A percentile compares a stretch with the other conserved stretches of the same genome.
Conservation (phyloP, 768 basidiomycete species). For the Solioccasus polychromus region DNA sequence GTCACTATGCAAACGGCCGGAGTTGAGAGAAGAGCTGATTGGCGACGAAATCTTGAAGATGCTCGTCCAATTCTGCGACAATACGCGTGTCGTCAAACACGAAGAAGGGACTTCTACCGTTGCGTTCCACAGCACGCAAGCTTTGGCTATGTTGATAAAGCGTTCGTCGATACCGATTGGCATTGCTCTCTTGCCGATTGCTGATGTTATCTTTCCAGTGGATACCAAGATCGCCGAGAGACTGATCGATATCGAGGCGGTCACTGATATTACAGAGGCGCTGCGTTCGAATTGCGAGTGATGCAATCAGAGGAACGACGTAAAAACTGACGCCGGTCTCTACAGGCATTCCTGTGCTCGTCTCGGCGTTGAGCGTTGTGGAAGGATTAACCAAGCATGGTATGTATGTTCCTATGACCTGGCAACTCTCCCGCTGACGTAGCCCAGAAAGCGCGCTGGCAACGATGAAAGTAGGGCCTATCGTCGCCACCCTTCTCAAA, state of each 20-base stretch:
- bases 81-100: neutral
- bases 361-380: constrained; percentile 21
- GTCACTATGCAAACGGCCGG: constrained; percentile 22
- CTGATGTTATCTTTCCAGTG: constrained; percentile 11
- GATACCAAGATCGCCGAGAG: constrained; percentile 7
- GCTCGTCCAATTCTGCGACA: constrained; percentile 21
- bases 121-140: constrained; percentile 25
- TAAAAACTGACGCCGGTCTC: constrained; percentile 1
- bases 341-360: constrained; percentile 19
- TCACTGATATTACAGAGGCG: constrained; percentile 17
- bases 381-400: constrained; percentile 15
- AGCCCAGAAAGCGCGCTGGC: constrained; percentile 4
- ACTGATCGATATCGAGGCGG: constrained; percentile 15
- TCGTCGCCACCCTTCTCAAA: constrained; percentile 17
- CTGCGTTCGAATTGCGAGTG: constrained; percentile 19
- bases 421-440: neutral
- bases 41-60: constrained; percentile 14
- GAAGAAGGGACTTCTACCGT: constrained; percentile 20
- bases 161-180: constrained; percentile 5
- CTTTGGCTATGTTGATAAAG: constrained; percentile 25
- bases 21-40: constrained; percentile 13
- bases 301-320: neutral
- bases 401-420: neutral
- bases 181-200: neutral
- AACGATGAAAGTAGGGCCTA: constrained; percentile 6